Evolutionary conservation across 2,329 filamentous ascomycete species (phyloP), one percentile per base, ranked within the genome.

Genomic region (Neopestalotiopsis sp.): DNA sequence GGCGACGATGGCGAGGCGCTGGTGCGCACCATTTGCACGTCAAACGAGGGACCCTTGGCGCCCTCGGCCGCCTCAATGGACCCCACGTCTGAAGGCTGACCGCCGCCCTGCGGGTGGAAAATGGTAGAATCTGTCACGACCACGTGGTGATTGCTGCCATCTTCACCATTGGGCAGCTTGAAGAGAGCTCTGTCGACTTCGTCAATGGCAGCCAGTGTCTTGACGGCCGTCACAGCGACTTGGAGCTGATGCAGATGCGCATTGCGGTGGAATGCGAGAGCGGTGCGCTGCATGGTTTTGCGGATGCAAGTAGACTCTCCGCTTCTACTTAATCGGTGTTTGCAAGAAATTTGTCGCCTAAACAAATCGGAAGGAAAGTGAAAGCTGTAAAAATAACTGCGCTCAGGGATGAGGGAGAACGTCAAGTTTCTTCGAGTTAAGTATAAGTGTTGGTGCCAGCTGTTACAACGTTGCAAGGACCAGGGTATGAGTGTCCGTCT

Each of bases 71-170:
- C 34, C 34, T 38, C 34, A 38, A 94, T 91, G 56, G 75, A 80
- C 24, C 92, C 92, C 12, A 85, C 83, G 71, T 94, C 92, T 0
- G 88, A 90, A 0, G 92, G 92, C 74, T 94, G 92, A 7, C 92
- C 92, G 69, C 92, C 92, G 24, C 92, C 92, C 78, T 94, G 92
- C 0, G 90, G 89, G 71, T 94, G 90, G 79, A 94, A 94, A 70
- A 94, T 90, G n/a, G 92, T 94, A 61, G 86, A 80, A 1, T 87
- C 82, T 0, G 89, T 91, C 5, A 89, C 83, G 24, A 93, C 78
- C n/a, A 89, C 85, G 74, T 85, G 84, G 34, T 59, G 28, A 4
- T 59, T 30, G 20, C 57, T 34, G 2, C 24, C 57, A 72, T 88
- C 84, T 1, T 84, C 77, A 4, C 86, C 82, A 9, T 76, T 76